Evolutionary conservation across 805 yeast genomes (phyloP), one percentile per base, ranked within the genome.

Genomic region (Schizosaccharomyces japonicus): DNA sequence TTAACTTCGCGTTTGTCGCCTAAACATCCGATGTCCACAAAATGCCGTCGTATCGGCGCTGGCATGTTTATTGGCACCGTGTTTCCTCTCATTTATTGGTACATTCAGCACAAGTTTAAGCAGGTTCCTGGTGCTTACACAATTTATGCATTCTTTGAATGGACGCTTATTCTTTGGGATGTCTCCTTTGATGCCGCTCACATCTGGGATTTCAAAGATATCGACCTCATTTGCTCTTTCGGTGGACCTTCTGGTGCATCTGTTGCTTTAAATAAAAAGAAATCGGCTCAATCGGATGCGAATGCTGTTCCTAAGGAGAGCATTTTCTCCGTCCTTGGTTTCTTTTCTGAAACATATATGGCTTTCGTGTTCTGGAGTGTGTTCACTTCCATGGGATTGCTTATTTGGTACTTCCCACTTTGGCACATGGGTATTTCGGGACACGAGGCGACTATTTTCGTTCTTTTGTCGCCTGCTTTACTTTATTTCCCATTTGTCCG

Each of bases 391-490:
- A 66, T 90, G 50, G 78, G 83, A 40, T 70, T 90, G 49, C 76
- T 90, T 57, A 76, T 90, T 47, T 90, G 98, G 98, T 30, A 81
- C 65, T 90, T 90, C 69, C 98, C 98, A 8, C 67, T 90, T 52
- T 90, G 98, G 98, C 73, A 80, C 58, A 84, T 90, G 95, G 96
- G 95, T 5, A 78, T 90, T 49, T 80, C 94, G 1, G 98, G 98
- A 3, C 85, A 80, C 59, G 98, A 90, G 63, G 79, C 79, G 0
- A 70, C 75, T 2, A 66, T 82, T 44, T 57, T 73, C 5, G 63
- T 75, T 21, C 64, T 76, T 33, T 48, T 75, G 8, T 69, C 80
- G 2, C 83, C 94, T 1, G 50, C 76, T 11, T 36, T 80, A 2
- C 62, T 79, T 26, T 61, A 62, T 3, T 52, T 76, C 13, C 67